These are phyloP conservation scores for Bruguiera hainesii DNA, from an alignment of 441 rosid species.

Conservation along the genomic window DNA sequence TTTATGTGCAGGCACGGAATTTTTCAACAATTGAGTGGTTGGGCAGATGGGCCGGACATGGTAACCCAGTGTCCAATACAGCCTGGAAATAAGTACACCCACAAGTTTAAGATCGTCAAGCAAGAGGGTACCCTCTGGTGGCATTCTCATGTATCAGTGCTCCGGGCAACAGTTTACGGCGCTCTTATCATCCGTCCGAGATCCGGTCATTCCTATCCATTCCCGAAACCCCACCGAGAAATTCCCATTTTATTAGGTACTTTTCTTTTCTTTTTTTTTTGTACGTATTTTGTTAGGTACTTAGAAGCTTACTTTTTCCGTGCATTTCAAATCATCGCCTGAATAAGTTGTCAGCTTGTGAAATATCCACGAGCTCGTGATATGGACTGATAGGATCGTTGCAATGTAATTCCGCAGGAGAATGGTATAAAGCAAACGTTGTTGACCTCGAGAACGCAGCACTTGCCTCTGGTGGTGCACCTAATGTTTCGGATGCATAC, in stretches of 20 bases:
- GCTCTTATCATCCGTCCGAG: constrained; percentile 66
- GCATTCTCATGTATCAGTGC: constrained; percentile 65
- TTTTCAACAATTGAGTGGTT: constrained; percentile 56
- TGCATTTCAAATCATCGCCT: too few relatives aligned
- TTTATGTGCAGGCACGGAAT: constrained; percentile 67
- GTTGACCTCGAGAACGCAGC: constrained; percentile 51
- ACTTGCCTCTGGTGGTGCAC: constrained; percentile 44
- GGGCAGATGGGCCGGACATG: constrained; percentile 93
- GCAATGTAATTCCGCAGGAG: constrained; percentile 45
- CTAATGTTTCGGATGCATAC: constrained; percentile 66
- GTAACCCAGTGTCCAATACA: constrained; percentile 79
- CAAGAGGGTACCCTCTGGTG: constrained; percentile 99
- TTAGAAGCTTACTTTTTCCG: neutral
- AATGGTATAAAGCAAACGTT: constrained; percentile 86
- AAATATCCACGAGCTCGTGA: too few relatives aligned
- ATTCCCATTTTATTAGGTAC: constrained; percentile 69
- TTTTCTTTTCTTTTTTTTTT: neutral
- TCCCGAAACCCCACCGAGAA: constrained; percentile 63
- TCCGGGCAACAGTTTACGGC: constrained; percentile 63
- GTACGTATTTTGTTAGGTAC: neutral
- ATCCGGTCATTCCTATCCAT: constrained; percentile 57
- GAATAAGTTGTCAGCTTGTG: too few relatives aligned
- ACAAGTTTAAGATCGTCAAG: constrained; percentile 47
- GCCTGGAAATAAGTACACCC: constrained; percentile 59
- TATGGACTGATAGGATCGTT: neutral